Base-by-base conservation (phyloP, 108 stramenopile species). In the Fragilaria crotonensis region DNA sequence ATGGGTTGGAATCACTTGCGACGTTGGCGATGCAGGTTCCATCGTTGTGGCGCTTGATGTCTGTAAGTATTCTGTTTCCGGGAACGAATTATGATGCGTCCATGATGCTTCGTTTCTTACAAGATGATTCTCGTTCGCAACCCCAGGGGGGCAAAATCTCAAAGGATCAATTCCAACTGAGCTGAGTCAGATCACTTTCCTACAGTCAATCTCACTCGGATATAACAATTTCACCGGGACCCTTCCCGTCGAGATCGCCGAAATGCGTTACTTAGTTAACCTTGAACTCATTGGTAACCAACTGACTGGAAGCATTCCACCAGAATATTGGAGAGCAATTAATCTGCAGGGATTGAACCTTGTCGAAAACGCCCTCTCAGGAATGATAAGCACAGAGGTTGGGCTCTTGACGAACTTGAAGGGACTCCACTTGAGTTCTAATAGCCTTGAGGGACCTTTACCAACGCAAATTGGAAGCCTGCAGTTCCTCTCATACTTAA, bases 331-430 rank as follows among this genome's bases (percentile, higher is more conserved):
- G 26, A 22, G 19, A 2, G 36, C 36, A 41, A 7, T 11, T 7
- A 41, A 7, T 7, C 36, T 41, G 14, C 36, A 41, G 14, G 14
- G 14, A 11, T 11, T 41, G 7, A 41, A 41, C 36, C 14, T 41
- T 7, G 36, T 41, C 11, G 36, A 41, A 41, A 41, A 41, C 36
- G n/a, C 2, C 19, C 33, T 56, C 3, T 33, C 54, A 18, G 86
- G 86, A n/a, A 44, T 67, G 5, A 72, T 88, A 2, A 81, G 82
- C 9, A 28, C 68, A 29, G 80, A 84, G 58, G 32, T 84, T 21
- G 67, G 72, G 3, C 32, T 53, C 18, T 53, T 84, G 30, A 57
- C 76, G 14, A 57, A 71, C 44, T 67, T 88, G 0, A 29, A 66
- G 44, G 64, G 57, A 20, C 56, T 88, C 2, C 73, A 71, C 30